A percentile compares a stretch with the other conserved stretches of the same genome.
Conservation (phyloP, 257 asterid genomes). For the Jaltomata sinuosa region DNA sequence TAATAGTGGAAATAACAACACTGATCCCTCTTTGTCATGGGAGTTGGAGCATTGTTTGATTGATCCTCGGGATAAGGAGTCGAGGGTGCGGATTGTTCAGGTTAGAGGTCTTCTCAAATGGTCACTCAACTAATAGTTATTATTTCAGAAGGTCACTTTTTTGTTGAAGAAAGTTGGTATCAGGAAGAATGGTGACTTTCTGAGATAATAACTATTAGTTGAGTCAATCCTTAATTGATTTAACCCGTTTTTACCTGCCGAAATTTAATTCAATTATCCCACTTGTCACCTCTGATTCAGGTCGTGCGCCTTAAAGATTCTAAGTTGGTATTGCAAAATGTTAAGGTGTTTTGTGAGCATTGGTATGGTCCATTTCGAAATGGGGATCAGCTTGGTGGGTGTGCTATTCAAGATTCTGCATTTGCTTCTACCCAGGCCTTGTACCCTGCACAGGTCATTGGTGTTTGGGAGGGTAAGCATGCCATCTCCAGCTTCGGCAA, state of each 20-base stretch:
- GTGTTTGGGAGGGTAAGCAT: slow-evolving; percentile 50
- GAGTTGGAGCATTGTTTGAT: slow-evolving; percentile 83
- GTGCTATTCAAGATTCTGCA: slow-evolving; percentile 82
- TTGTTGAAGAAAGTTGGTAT: background rate
- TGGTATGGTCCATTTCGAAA: slow-evolving; percentile 96
- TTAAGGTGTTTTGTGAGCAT: slow-evolving; percentile 65
- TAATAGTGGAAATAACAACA: background rate
- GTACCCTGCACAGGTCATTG: slow-evolving; percentile 29
- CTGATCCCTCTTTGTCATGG: background rate
- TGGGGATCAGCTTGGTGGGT: slow-evolving; percentile 97
- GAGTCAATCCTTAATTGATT: background rate
- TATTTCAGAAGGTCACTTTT: background rate
- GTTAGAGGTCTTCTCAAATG: background rate
- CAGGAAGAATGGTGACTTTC: background rate
- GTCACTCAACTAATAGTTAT: background rate
- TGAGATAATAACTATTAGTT: background rate
- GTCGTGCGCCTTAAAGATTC: slow-evolving; percentile 16
- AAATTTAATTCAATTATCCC: background rate
- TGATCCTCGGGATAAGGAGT: slow-evolving; percentile 47
- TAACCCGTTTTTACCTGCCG: background rate
- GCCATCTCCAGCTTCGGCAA: slow-evolving; percentile 29
- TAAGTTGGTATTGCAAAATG: slow-evolving; percentile 20
- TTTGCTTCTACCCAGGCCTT: slow-evolving; percentile 70
- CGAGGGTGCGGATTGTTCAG: slow-evolving; percentile 63
- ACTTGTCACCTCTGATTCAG: slow-evolving; percentile 16